Evolutionary conservation across 106 monocot species (phyloP).

Genomic region (Platanthera guangdongensis): DNA sequence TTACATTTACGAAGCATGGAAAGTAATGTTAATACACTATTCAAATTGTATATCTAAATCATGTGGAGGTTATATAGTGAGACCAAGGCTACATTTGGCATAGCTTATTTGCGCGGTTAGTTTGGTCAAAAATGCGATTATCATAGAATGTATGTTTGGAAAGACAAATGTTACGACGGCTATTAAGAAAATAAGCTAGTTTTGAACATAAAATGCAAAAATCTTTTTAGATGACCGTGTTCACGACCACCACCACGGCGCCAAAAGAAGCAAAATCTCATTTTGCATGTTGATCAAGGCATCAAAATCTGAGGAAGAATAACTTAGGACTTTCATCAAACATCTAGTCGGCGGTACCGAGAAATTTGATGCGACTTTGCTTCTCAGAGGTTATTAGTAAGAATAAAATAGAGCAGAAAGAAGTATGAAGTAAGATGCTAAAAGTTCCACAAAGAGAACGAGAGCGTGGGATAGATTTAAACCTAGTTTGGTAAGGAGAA

Average conservation of each 20-base stretch:
- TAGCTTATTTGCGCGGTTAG: no score
- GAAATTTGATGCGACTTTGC: background rate
- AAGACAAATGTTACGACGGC: no score
- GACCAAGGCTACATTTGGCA: background rate
- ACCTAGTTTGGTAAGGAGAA: slow-evolving; percentile 95
- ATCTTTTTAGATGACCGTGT: no score
- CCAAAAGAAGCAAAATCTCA: background rate
- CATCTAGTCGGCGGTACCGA: background rate
- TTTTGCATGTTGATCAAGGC: background rate
- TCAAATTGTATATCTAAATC: background rate
- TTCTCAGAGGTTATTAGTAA: background rate
- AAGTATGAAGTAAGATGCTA: background rate
- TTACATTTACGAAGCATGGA: background rate
- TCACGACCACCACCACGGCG: no score
- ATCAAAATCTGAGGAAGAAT: background rate
- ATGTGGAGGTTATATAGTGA: background rate
- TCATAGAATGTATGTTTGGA: no score
- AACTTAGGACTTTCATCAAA: background rate
- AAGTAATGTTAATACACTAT: background rate
- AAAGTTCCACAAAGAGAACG: background rate
- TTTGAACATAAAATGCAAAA: no score
- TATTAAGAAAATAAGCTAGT: no score
- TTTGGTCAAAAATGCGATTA: no score
- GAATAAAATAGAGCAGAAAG: background rate
- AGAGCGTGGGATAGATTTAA: background rate